Evolutionary conservation across 306 rosid genomes (phyloP).

Genomic region (Astragalus membranaceus): DNA sequence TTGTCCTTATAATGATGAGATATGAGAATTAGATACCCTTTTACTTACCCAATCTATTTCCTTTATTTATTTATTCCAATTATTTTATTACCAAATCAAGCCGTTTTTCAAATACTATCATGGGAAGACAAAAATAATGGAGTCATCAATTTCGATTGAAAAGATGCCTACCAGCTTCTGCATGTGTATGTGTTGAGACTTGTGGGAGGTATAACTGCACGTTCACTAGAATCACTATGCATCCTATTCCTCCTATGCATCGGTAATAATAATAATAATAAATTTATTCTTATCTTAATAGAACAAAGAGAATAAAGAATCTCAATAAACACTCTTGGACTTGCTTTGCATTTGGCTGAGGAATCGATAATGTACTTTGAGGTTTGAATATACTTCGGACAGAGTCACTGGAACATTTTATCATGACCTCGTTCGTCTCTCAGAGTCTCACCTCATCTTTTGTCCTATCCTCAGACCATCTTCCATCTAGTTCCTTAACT

Average conservation of each 20-base stretch:
- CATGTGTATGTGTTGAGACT: not conserved
- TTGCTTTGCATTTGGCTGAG: too few species aligned
- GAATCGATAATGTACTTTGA: too few species aligned
- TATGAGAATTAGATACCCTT: constrained; percentile 33
- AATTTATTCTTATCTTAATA: too few species aligned
- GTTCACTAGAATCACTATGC: constrained; percentile 20
- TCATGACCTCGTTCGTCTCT: not conserved
- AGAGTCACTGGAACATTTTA: not conserved
- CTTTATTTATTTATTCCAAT: not conserved
- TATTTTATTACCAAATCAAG: not conserved
- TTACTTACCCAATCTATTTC: not conserved
- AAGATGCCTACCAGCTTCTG: constrained; percentile 1
- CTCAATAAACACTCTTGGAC: too few species aligned
- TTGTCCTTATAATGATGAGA: constrained; percentile 55
- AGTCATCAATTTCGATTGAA: constrained; percentile 15
- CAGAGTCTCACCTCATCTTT: not conserved
- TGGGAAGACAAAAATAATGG: constrained; percentile 10
- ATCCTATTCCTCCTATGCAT: constrained; percentile 11
- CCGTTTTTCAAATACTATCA: not conserved
- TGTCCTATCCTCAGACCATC: not conserved
- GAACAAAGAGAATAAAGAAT: too few species aligned
- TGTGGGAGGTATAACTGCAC: not conserved
- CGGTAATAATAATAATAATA: too few species aligned
- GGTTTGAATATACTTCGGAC: too few species aligned
- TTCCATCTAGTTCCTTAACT: too few species aligned